phyloP scores from a whole-genome alignment of 163 green algal genomes.

The Chloromonas sp. region DNA sequence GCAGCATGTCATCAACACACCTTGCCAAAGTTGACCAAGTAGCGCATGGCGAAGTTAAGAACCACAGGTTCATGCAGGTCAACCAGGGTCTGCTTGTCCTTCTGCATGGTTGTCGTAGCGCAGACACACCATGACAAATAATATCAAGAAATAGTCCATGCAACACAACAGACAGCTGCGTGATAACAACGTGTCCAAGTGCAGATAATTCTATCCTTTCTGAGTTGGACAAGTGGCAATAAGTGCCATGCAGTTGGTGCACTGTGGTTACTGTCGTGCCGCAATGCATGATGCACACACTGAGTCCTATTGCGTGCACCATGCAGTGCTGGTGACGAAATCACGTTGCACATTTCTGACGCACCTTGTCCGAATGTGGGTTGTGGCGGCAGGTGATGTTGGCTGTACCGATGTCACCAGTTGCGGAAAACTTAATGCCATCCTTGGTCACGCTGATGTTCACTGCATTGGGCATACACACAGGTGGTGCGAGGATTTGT shows the following conservation, averaged over 20 bases:
- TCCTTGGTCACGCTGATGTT: constrained; percentile 93
- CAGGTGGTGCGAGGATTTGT: neutral
- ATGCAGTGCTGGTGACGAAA: too few species aligned
- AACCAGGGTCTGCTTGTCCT: constrained; percentile 66
- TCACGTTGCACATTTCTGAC: neutral
- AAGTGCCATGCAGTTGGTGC: too few species aligned
- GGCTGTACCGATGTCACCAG: constrained; percentile 89
- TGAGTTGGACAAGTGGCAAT: too few species aligned
- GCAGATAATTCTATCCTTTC: too few species aligned
- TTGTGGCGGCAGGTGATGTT: constrained; percentile 62
- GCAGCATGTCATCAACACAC: constrained; percentile 18
- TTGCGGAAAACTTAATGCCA: constrained; percentile 92
- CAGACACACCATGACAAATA: too few species aligned
- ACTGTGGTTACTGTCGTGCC: too few species aligned
- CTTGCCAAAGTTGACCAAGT: constrained; percentile 92
- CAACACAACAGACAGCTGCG: too few species aligned
- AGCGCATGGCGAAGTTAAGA: constrained; percentile 92
- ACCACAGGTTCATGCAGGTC: constrained; percentile 88
- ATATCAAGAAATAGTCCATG: too few species aligned
- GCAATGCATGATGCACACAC: too few species aligned
- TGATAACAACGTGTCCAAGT: too few species aligned
- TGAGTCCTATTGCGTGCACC: too few species aligned
- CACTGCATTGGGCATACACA: constrained; percentile 34
- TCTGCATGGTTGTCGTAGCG: constrained; percentile 26
- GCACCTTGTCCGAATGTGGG: neutral